These are phyloP conservation scores for Apiotrichum montevideense DNA, from an alignment of 1,284 basidiomycete genomes.

Conservation along the genomic window DNA sequence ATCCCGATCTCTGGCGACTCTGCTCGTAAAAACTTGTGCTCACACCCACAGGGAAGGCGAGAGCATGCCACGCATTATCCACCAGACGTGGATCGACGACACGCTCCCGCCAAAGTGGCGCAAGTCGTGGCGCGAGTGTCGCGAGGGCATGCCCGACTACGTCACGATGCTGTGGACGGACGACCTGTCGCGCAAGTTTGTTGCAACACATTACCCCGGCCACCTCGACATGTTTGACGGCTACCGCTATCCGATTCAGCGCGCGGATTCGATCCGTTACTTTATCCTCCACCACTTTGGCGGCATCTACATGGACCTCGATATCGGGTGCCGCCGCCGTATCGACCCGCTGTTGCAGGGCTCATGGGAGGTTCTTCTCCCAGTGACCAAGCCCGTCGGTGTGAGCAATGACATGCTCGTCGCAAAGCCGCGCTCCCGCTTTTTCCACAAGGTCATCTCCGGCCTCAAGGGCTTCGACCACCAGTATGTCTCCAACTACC, in stretches of 20 bases:
- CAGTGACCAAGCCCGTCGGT: conserved; percentile 92
- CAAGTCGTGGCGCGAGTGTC: conserved; percentile 68
- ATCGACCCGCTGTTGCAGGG: conserved; percentile 75
- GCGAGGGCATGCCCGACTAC: conserved; percentile 88
- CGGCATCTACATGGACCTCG: conserved; percentile 93
- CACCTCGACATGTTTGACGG: conserved; percentile 87
- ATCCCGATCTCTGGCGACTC: too few relatives aligned
- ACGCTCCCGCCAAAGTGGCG: conserved; percentile 78
- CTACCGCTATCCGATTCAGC: conserved; percentile 91
- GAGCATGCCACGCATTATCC: conserved; percentile 84
- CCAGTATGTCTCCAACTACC: conserved; percentile 88
- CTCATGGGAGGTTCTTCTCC: conserved; percentile 77
- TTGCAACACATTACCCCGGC: conserved; percentile 80
- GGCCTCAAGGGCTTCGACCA: conserved; percentile 90
- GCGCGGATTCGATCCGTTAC: conserved; percentile 96
- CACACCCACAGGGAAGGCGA: conserved; percentile 48
- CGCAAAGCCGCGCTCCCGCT: conserved; percentile 73
- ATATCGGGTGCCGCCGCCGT: conserved; percentile 88
- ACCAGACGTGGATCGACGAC: conserved; percentile 97
- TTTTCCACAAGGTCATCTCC: conserved; percentile 89
- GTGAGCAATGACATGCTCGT: conserved; percentile 98
- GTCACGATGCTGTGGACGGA: conserved; percentile 99
- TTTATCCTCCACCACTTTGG: conserved; percentile 94
- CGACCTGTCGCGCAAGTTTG: conserved; percentile 78
- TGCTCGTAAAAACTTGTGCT: too few relatives aligned